These are phyloP conservation scores for Cynanchum wilfordii DNA, from an alignment of 257 asterid genomes.

Conservation along the genomic window DNA sequence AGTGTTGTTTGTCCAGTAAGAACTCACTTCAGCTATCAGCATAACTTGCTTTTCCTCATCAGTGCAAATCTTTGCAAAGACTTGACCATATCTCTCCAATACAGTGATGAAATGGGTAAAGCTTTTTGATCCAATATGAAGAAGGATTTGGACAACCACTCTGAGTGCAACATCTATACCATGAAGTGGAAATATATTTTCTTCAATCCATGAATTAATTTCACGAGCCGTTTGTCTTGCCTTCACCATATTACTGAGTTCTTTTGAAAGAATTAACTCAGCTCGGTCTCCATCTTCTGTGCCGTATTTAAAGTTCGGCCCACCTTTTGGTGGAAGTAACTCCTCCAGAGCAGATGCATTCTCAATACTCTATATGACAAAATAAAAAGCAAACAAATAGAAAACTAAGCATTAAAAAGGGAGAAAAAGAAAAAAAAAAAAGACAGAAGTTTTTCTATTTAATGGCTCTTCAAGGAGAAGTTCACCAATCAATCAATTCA, in stretches of 20 bases:
- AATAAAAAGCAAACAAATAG: conserved; percentile 9
- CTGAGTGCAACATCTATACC: conserved; percentile 68
- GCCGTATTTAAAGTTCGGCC: conserved; percentile 59
- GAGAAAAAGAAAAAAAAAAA: no score
- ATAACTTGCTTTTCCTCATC: conserved; percentile 85
- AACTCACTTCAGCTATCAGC: conserved; percentile 81
- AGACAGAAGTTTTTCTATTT: no score
- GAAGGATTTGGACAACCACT: conserved; percentile 84
- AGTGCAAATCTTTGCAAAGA: conserved; percentile 69
- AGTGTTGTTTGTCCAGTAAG: conserved; percentile 77
- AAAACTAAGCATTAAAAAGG: background rate
- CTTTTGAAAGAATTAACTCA: conserved; percentile 64
- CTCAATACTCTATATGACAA: conserved; percentile 68
- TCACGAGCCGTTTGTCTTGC: conserved; percentile 59
- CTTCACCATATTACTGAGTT: conserved; percentile 78
- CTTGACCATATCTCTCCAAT: conserved; percentile 94
- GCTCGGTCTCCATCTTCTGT: conserved; percentile 64
- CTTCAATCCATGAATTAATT: conserved; percentile 82
- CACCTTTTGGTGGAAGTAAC: conserved; percentile 89
- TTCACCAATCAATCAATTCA: background rate
- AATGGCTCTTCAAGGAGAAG: background rate
- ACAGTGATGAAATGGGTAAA: conserved; percentile 95
- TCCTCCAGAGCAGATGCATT: conserved; percentile 92
- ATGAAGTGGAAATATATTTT: conserved; percentile 62
- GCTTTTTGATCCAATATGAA: conserved; percentile 91